phyloP scores from a whole-genome alignment of 2,329 filamentous ascomycete genomes.

The Diplocarpon mali region DNA sequence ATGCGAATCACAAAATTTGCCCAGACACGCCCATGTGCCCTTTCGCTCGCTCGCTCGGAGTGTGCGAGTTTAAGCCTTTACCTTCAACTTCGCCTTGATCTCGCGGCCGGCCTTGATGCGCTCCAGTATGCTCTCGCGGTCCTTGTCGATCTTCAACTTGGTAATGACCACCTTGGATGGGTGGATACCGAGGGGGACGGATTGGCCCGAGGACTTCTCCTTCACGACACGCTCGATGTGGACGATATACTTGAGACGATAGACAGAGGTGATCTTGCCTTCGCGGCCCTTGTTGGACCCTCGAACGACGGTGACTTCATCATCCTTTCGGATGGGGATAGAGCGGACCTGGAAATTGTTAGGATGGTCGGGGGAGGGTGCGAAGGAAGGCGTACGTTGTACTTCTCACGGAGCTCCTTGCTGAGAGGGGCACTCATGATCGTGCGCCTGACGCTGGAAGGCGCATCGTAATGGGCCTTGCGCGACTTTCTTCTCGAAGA shows the following conservation, averaged over 20 bases:
- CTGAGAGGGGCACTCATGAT: slow-evolving; percentile 95
- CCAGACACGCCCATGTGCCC: slow-evolving; percentile 18
- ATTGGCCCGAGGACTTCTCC: slow-evolving; percentile 96
- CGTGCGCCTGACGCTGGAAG: slow-evolving; percentile 83
- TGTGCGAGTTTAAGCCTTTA: slow-evolving; percentile 19
- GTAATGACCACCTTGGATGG: slow-evolving; percentile 96
- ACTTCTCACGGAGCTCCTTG: slow-evolving; percentile 98
- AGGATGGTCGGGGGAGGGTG: background rate
- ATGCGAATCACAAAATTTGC: slow-evolving; percentile 16
- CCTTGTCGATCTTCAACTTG: slow-evolving; percentile 98
- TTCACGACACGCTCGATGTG: slow-evolving; percentile 94
- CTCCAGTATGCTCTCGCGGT: slow-evolving; percentile 80
- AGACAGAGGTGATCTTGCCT: slow-evolving; percentile 96
- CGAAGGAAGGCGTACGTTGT: slow-evolving; percentile 63
- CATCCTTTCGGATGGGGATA: slow-evolving; percentile 96
- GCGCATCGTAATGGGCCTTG: slow-evolving; percentile 95
- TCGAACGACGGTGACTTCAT: slow-evolving; percentile 87
- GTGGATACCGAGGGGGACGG: slow-evolving; percentile 86
- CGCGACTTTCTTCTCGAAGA: slow-evolving; percentile 97
- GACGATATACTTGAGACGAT: slow-evolving; percentile 95
- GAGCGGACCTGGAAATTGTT: slow-evolving; percentile 61
- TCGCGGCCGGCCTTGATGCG: slow-evolving; percentile 74
- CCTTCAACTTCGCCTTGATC: slow-evolving; percentile 50
- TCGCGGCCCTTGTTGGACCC: slow-evolving; percentile 95
- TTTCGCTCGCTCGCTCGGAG: background rate